These are phyloP conservation scores for Megacollybia marginata DNA, from an alignment of 768 basidiomycete species.

Conservation along the genomic window DNA sequence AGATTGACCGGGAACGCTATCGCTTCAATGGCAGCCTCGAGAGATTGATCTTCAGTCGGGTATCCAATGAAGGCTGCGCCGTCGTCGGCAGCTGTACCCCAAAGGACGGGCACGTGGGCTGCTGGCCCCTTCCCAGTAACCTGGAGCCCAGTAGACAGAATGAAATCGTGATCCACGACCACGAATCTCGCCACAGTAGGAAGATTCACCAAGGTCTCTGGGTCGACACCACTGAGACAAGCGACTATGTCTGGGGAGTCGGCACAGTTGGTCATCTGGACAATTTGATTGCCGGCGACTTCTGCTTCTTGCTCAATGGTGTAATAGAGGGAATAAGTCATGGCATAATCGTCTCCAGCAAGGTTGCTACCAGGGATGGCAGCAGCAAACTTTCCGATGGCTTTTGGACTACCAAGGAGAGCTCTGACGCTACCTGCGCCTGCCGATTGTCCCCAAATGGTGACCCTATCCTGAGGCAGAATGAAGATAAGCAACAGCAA, in stretches of 20 bases:
- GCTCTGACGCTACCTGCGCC: slow-evolving; percentile 30
- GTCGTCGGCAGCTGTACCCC: slow-evolving; percentile 46
- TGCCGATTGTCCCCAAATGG: slow-evolving; percentile 39
- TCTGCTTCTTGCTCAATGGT: slow-evolving; percentile 31
- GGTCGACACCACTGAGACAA: slow-evolving; percentile 28
- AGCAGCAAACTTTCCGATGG: slow-evolving; percentile 20
- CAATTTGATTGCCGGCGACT: slow-evolving; percentile 27
- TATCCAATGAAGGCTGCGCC: slow-evolving; percentile 38
- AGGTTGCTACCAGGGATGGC: slow-evolving; percentile 34
- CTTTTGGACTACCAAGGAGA: slow-evolving; percentile 18
- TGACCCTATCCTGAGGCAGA: slow-evolving; percentile 21
- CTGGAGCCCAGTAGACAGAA: slow-evolving; percentile 29
- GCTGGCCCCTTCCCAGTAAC: slow-evolving; percentile 30
- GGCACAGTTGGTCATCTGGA: slow-evolving; percentile 31
- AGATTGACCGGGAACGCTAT: slow-evolving; percentile 12
- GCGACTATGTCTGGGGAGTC: slow-evolving; percentile 24
- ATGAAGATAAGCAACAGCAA: no score
- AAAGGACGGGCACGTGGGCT: slow-evolving; percentile 37
- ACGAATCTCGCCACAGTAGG: slow-evolving; percentile 19
- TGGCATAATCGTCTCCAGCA: slow-evolving; percentile 39
- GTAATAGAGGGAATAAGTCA: slow-evolving; percentile 41
- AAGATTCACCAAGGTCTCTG: slow-evolving; percentile 27
- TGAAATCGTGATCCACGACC: slow-evolving; percentile 42
- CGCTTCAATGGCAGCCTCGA: slow-evolving; percentile 8
- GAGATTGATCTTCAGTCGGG: slow-evolving; percentile 15